Conservation (phyloP, 176 grass and related monocot genomes). For the Miscanthus lutarioriparius region DNA sequence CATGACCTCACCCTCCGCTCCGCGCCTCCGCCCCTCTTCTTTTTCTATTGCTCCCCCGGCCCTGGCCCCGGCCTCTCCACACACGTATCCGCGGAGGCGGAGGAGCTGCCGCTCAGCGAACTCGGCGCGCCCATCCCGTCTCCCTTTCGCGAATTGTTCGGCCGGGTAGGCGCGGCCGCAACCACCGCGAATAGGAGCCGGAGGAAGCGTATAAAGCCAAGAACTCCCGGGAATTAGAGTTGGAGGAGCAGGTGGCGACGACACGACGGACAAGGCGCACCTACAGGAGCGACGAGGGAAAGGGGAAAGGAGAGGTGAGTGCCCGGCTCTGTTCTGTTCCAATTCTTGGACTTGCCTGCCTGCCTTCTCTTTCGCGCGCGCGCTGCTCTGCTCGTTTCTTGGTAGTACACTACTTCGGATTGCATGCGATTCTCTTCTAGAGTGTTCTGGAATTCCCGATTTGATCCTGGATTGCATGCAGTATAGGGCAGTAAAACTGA, state of each 20-base stretch:
- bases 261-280: background rate
- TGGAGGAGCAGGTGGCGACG: background rate
- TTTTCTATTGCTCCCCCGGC: background rate
- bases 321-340: background rate
- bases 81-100: background rate
- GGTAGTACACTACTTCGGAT: background rate
- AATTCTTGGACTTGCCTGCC: background rate
- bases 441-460: background rate
- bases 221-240: background rate
- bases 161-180: background rate
- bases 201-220: background rate
- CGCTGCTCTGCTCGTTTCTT: background rate
- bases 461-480: background rate
- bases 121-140: background rate
- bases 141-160: background rate
- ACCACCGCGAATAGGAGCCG: background rate
- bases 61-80: background rate
- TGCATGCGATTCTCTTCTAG: background rate
- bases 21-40: background rate
- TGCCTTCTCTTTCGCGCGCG: background rate
- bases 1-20: constrained; percentile 21
- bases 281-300: background rate
- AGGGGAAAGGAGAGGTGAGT: background rate
- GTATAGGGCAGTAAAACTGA: too few relatives aligned
- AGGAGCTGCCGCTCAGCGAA: background rate